These are phyloP conservation scores for Gracilaria vermiculophylla DNA, from an alignment of 23 red algal species.

Conservation along the genomic window DNA sequence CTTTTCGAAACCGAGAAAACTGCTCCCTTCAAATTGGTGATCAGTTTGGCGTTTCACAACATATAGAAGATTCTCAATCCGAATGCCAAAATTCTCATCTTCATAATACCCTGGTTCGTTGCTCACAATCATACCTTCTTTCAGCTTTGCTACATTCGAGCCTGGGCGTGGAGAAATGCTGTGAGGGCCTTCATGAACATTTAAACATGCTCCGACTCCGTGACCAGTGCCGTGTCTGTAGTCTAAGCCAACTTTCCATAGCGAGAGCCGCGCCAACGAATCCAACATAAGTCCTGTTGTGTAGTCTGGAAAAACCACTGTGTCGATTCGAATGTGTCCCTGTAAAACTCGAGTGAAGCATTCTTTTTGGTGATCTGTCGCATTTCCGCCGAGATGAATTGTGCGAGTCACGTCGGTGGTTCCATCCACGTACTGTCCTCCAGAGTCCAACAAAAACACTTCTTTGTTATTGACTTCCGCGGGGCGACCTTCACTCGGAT, in stretches of 20 bases:
- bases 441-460: conserved; percentile 90
- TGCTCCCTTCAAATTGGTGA: conserved; percentile 68
- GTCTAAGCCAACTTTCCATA: conserved; percentile 92
- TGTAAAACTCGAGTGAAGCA: conserved; percentile 82
- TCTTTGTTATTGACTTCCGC: conserved; percentile 35
- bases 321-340: conserved; percentile 90
- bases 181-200: conserved; percentile 98
- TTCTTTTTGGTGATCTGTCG: conserved; percentile 59
- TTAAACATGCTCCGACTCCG: conserved; percentile 90
- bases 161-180: conserved; percentile 76
- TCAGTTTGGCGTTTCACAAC: conserved; percentile 67
- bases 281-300: conserved; percentile 88
- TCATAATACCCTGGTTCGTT: conserved; percentile 99
- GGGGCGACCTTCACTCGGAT: conserved; percentile 4
- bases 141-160: conserved; percentile 52
- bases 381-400: conserved; percentile 75
- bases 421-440: conserved; percentile 94
- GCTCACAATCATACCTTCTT: conserved; percentile 84
- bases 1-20: conserved; percentile 82
- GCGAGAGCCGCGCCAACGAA: conserved; percentile 68
- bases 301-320: conserved; percentile 84
- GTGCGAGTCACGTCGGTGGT: conserved; percentile 98
- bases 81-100: conserved; percentile 83
- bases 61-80: conserved; percentile 89
- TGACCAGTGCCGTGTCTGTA: conserved; percentile 98